Percentiles rank a stretch among this genome's conserved stretches.
Evolutionary conservation across 768 basidiomycete genomes (phyloP).

Genomic region (Fomitopsis pulvina): DNA sequence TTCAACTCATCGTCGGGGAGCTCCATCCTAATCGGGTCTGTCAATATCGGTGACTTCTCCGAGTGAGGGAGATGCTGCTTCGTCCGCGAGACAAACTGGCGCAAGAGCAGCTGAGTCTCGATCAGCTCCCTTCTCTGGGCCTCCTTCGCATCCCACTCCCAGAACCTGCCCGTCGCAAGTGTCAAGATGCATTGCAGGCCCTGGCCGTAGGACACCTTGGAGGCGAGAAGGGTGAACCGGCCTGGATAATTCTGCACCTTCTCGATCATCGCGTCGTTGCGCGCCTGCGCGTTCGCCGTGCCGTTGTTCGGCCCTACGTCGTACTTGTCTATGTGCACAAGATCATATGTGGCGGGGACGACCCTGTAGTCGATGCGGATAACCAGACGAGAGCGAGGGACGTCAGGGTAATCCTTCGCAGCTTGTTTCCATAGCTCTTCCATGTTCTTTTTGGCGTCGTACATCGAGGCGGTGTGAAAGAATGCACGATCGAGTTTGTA

Average conservation of each 20-base stretch:
- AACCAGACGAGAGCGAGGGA: conserved; percentile 21
- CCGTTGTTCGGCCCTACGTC: conserved; percentile 5
- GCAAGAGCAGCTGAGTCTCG: too few relatives aligned
- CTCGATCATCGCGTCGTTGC: conserved; percentile 33
- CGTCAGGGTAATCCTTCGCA: conserved; percentile 18
- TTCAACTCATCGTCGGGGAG: too few relatives aligned
- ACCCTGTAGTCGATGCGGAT: conserved; percentile 29
- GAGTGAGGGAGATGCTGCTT: too few relatives aligned
- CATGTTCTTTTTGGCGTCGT: conserved; percentile 26
- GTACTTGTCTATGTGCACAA: conserved; percentile 20
- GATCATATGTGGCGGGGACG: conserved; percentile 22
- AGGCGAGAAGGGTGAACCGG: conserved; percentile 27
- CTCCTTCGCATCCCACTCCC: conserved; percentile 6
- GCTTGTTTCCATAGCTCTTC: conserved; percentile 23
- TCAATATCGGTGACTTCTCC: too few relatives aligned
- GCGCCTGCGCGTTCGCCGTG: conserved; percentile 25
- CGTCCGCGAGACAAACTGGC: too few relatives aligned
- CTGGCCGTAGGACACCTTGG: conserved; percentile 26
- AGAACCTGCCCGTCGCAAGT: conserved; percentile 26
- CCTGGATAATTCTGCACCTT: conserved; percentile 28
- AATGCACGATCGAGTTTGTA: conserved; percentile 28
- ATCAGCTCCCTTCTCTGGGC: too few relatives aligned
- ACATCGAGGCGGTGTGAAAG: conserved; percentile 30
- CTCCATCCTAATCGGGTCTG: too few relatives aligned
- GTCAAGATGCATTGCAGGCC: conserved; percentile 25